Conservation (phyloP, 2,329 filamentous ascomycete genomes). For the Sporothrix globosa region DNA sequence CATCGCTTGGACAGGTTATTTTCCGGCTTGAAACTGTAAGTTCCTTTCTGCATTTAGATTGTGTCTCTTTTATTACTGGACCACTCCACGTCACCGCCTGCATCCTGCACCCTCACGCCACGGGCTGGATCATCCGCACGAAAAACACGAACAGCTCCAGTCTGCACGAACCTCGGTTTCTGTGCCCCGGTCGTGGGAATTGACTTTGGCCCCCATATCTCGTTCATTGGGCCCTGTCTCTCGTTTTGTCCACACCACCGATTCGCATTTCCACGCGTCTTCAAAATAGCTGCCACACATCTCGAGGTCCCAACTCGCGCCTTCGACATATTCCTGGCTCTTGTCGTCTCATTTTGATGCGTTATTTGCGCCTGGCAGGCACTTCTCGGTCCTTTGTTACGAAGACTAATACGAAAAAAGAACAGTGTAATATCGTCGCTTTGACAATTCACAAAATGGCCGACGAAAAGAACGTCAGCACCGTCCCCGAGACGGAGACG, state of each 20-base stretch:
- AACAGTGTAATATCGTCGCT: not conserved
- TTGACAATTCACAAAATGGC: constrained; percentile 28
- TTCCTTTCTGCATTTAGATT: constrained; percentile 22
- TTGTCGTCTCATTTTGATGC: not conserved
- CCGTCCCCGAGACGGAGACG: constrained; percentile 28
- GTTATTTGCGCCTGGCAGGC: not conserved
- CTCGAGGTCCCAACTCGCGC: not conserved
- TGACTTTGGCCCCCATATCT: not conserved
- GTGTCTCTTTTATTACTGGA: not conserved
- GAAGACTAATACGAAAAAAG: not conserved
- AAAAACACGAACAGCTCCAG: not conserved
- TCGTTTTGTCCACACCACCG: not conserved
- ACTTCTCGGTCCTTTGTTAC: not conserved
- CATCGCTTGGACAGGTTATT: constrained; percentile 11
- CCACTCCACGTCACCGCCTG: constrained; percentile 9
- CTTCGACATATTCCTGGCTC: not conserved
- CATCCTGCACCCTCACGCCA: not conserved
- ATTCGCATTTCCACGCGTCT: not conserved
- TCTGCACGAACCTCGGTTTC: not conserved
- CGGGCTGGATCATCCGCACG: not conserved
- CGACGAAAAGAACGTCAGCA: constrained; percentile 29
- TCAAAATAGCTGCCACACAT: not conserved
- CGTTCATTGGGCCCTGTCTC: not conserved
- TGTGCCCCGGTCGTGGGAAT: not conserved
- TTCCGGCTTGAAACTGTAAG: constrained; percentile 15